Conservation (phyloP, 2,329 filamentous ascomycete genomes). For the Beauveria scarabaeidicola region DNA sequence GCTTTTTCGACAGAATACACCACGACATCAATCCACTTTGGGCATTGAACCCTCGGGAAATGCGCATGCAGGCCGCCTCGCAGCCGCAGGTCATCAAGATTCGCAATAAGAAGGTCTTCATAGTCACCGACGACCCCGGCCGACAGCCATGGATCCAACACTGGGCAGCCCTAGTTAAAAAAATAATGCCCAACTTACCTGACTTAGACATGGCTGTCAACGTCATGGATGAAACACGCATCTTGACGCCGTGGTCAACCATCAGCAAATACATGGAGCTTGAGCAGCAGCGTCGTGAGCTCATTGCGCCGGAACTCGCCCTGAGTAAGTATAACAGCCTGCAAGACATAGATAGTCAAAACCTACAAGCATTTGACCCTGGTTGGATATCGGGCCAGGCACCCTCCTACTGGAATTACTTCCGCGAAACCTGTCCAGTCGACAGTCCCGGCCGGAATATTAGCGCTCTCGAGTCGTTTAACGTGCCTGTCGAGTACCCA, state of each 20-base stretch:
- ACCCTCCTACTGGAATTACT: constrained; percentile 40
- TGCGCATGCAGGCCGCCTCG: constrained; percentile 21
- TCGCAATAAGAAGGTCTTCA: background rate
- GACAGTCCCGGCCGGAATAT: constrained; percentile 34
- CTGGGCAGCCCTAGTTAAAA: constrained; percentile 8
- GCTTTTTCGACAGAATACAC: constrained; percentile 49
- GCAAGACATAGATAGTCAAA: constrained; percentile 16
- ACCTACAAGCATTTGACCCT: constrained; percentile 22
- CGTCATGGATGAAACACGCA: constrained; percentile 40
- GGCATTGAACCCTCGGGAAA: constrained; percentile 33
- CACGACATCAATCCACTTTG: constrained; percentile 46
- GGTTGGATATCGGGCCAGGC: constrained; percentile 32
- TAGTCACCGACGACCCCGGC: background rate
- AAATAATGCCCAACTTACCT: constrained; percentile 32
- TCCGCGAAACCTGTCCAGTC: constrained; percentile 39
- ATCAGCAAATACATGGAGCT: constrained; percentile 26
- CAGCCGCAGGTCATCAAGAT: constrained; percentile 20
- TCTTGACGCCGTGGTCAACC: constrained; percentile 42
- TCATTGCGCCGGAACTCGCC: constrained; percentile 32
- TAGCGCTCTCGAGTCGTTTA: constrained; percentile 20
- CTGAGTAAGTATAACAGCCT: constrained; percentile 30
- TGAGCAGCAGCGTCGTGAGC: constrained; percentile 1
- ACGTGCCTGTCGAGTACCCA: constrained; percentile 22
- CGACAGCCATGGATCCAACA: constrained; percentile 5
- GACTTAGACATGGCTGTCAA: constrained; percentile 50